These are phyloP conservation scores for Nakazawaea wickerhamii DNA, from an alignment of 805 yeast species.

Conservation along the genomic window DNA sequence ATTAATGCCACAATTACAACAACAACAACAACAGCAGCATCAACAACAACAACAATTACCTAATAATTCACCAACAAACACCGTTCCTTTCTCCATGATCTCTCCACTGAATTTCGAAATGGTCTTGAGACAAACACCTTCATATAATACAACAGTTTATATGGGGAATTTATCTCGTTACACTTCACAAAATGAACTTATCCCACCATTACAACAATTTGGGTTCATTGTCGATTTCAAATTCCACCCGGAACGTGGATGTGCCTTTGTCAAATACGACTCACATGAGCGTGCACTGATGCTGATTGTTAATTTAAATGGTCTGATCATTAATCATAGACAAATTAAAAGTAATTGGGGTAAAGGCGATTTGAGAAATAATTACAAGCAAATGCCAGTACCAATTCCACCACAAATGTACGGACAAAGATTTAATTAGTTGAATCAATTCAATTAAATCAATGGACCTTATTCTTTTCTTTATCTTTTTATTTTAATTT, in stretches of 20 bases:
- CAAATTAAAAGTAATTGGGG: slow-evolving; percentile 88
- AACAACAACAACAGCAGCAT: slow-evolving; percentile 15
- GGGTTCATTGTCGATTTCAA: slow-evolving; percentile 81
- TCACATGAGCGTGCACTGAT: slow-evolving; percentile 85
- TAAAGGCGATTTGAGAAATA: slow-evolving; percentile 32
- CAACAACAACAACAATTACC: slow-evolving; percentile 8
- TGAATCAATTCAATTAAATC: not conserved
- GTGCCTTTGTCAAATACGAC: slow-evolving; percentile 85
- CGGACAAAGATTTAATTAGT: slow-evolving; percentile 18
- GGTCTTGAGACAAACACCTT: slow-evolving; percentile 72
- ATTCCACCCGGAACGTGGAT: slow-evolving; percentile 75
- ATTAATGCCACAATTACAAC: slow-evolving; percentile 14
- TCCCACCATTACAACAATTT: slow-evolving; percentile 70
- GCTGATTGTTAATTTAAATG: slow-evolving; percentile 75
- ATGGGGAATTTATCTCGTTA: slow-evolving; percentile 79
- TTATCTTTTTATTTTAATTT: no score
- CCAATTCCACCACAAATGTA: slow-evolving; percentile 26
- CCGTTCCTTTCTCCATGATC: slow-evolving; percentile 22
- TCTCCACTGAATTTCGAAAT: slow-evolving; percentile 61
- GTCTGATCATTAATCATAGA: slow-evolving; percentile 69
- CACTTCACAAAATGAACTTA: slow-evolving; percentile 65
- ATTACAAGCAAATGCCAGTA: slow-evolving; percentile 25
- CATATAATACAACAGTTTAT: slow-evolving; percentile 82
- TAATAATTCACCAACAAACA: slow-evolving; percentile 13
- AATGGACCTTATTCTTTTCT: not conserved